Evolutionary conservation across 345 rosid species (phyloP).

Genomic region (Rhodamnia rubescens): DNA sequence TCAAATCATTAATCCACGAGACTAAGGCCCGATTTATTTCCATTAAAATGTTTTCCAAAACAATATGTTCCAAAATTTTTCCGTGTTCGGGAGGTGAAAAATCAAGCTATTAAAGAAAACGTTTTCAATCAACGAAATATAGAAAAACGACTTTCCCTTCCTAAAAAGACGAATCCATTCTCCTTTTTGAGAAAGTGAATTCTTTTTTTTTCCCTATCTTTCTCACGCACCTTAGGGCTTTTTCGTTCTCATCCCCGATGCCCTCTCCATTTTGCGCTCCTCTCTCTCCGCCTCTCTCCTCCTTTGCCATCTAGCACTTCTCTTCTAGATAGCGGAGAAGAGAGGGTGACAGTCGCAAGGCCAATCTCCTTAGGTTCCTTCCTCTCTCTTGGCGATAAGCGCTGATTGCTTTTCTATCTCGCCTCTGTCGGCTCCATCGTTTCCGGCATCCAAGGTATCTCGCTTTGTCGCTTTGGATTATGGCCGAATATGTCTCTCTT

Average conservation of each 20-base stretch:
- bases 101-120: accelerated
- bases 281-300: background rate
- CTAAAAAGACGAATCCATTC: no score
- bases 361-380: no score
- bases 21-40: background rate
- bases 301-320: accelerated
- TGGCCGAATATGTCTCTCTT: background rate
- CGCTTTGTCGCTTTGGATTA: background rate
- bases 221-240: background rate
- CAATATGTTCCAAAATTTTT: background rate
- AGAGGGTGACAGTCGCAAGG: background rate
- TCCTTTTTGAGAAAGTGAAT: background rate
- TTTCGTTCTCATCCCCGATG: background rate
- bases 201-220: background rate
- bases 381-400: background rate
- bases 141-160: background rate
- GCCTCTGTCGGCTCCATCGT: background rate
- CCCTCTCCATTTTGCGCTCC: background rate
- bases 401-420: background rate
- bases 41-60: background rate
- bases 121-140: background rate
- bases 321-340: background rate
- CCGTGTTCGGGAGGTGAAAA: accelerated
- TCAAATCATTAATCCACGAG: background rate
- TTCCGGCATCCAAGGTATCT: background rate